Percentiles rank a stretch among this genome's conserved stretches.
Evolutionary conservation across 2,329 filamentous ascomycete genomes (phyloP).

Genomic region (Fulvia fulva): DNA sequence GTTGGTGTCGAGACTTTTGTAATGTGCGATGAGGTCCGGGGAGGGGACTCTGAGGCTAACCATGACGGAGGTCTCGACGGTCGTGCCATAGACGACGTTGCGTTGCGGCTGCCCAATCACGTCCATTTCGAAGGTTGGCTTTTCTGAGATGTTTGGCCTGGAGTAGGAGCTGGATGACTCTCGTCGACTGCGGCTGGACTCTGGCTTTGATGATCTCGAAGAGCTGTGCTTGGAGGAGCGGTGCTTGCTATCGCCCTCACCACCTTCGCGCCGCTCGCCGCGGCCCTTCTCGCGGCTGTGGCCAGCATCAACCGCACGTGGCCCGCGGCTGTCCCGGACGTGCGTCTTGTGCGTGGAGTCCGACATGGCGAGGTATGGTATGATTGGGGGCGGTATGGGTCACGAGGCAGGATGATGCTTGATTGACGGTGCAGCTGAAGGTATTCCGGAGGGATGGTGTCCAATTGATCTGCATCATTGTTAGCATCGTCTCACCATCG

Average conservation of each 20-base stretch:
- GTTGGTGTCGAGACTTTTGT: constrained; percentile 27
- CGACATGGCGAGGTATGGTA: constrained; percentile 18
- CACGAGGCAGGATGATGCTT: neutral
- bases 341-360: constrained; percentile 25
- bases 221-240: constrained; percentile 18
- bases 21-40: constrained; percentile 20
- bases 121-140: constrained; percentile 30
- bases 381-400: constrained; percentile 4
- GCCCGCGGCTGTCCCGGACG: constrained; percentile 27
- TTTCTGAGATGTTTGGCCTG: constrained; percentile 12
- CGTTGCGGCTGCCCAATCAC: constrained; percentile 30
- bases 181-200: constrained; percentile 25
- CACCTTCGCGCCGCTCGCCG: constrained; percentile 18
- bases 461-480: constrained; percentile 5
- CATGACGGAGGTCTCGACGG: constrained; percentile 31
- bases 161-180: constrained; percentile 15
- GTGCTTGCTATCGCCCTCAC: constrained; percentile 21
- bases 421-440: neutral
- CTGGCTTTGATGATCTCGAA: constrained; percentile 25
- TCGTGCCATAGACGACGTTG: constrained; percentile 25
- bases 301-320: constrained; percentile 28
- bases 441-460: neutral
- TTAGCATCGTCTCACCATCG: constrained; percentile 10
- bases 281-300: constrained; percentile 19
- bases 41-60: constrained; percentile 27